These are phyloP conservation scores for Actinomortierella wolfii DNA, from an alignment of 371 early-diverging fungal genomes.

Conservation along the genomic window DNA sequence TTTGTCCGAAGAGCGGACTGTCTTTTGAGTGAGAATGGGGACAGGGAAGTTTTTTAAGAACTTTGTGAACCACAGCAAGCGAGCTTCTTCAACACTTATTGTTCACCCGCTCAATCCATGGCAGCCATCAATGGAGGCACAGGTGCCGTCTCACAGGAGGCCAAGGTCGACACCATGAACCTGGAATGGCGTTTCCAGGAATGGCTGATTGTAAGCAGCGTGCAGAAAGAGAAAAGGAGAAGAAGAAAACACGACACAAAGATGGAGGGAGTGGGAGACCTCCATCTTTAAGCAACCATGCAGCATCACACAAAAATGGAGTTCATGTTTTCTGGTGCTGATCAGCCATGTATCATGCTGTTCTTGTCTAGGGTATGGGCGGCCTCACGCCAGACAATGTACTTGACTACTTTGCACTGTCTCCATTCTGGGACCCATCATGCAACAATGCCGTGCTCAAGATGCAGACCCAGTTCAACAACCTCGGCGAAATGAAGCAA, in stretches of 20 bases:
- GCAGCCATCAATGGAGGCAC: too few species aligned
- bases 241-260: too few species aligned
- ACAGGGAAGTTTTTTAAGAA: too few species aligned
- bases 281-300: not conserved
- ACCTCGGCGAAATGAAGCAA: slow-evolving; percentile 67
- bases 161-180: slow-evolving; percentile 47
- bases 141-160: slow-evolving; percentile 5
- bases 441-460: slow-evolving; percentile 94
- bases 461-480: slow-evolving; percentile 98
- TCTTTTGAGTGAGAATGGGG: too few species aligned
- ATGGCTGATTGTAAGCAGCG: slow-evolving; percentile 51
- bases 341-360: slow-evolving; percentile 4
- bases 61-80: too few species aligned
- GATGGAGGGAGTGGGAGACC: too few species aligned
- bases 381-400: slow-evolving; percentile 83
- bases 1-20: too few species aligned
- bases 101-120: too few species aligned
- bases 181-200: slow-evolving; percentile 67
- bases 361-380: slow-evolving; percentile 56
- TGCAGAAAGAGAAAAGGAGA: too few species aligned
- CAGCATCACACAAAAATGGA: not conserved
- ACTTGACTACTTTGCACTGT: slow-evolving; percentile 92
- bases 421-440: slow-evolving; percentile 96
- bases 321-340: not conserved
- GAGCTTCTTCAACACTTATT: too few species aligned